Evolutionary conservation across 23 red algal species (phyloP), one percentile per base, ranked within the genome.

Genomic region (Gracilaria vermiculophylla): DNA sequence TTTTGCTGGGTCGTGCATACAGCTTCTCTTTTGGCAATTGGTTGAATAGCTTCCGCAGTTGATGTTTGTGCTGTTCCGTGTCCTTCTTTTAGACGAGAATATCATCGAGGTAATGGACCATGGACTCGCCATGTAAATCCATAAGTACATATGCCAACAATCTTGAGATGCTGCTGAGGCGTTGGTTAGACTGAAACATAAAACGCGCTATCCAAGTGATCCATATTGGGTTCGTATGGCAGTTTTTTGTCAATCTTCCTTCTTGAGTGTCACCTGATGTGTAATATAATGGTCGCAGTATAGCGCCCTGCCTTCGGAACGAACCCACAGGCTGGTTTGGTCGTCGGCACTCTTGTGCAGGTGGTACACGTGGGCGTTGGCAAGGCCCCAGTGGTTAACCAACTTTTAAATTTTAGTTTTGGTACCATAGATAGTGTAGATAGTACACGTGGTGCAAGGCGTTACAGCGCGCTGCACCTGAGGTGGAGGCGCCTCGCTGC

Each of bases 161-260:
- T 57, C 83, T 52, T 8, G 50, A 76, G 33, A 87, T 16, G 78
- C 66, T 19, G 69, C 69, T 43, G 69, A 53, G 1, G 69, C 47
- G 27, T 88, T 88, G 35, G 40, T 41, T 11, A 87, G 50, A 24
- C 83, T 49, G 28, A 87, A 87, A 50, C 45, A 74, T 41, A 87
- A 27, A 8, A 87, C 6, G 2, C 32, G n/a, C 41, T 44, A 87
- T 76, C 76, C 83, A 43, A 76, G 76, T 16, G 48, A 58, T 32
- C 83, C 83, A 65, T 50, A 87, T 43, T 69, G 37, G 24, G 62
- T 87, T 47, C 47, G 49, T 27, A 75, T 74, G 5, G 50, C 83
- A 16, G 48, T 87, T n/a, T 74, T 56, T 35, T 44, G 69, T 5
- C 51, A 70, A 43, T 56, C 41, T 21, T 56, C 51, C 10, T 87